Conservation (phyloP, 108 stramenopile genomes). For the Aureococcus anophagefferens region DNA sequence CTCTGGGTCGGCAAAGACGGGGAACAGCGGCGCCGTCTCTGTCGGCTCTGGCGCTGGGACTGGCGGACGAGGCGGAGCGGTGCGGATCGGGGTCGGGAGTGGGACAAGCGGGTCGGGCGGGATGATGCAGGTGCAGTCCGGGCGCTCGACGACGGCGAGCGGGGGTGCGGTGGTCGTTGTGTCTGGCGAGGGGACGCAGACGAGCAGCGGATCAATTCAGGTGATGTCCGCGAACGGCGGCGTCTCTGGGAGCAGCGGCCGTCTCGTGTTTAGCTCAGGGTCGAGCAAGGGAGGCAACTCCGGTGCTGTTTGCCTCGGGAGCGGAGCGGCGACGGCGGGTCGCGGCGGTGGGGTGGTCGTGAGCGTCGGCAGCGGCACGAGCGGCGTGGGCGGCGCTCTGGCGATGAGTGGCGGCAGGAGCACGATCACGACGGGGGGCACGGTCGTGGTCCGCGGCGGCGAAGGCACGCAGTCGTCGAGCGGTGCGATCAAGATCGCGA, state of each 20-base stretch:
- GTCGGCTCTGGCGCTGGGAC: background rate
- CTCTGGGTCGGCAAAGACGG: background rate
- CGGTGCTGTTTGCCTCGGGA: background rate
- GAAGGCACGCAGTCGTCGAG: background rate
- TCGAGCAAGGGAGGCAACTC: background rate
- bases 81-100: background rate
- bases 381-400: background rate
- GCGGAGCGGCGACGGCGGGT: slow-evolving; percentile 1
- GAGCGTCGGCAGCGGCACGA: background rate
- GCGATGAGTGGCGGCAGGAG: background rate
- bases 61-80: background rate
- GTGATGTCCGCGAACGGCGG: background rate
- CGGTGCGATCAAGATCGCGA: background rate
- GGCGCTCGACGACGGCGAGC: background rate
- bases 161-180: background rate
- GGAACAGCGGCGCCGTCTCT: background rate
- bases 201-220: background rate
- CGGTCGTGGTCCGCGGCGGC: background rate
- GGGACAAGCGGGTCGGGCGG: background rate
- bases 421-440: background rate
- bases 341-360: background rate
- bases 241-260: background rate
- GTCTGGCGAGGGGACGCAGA: background rate
- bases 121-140: background rate
- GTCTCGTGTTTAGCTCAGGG: background rate